phyloP scores from a whole-genome alignment of 306 rosid genomes.

The Quercus robur region DNA sequence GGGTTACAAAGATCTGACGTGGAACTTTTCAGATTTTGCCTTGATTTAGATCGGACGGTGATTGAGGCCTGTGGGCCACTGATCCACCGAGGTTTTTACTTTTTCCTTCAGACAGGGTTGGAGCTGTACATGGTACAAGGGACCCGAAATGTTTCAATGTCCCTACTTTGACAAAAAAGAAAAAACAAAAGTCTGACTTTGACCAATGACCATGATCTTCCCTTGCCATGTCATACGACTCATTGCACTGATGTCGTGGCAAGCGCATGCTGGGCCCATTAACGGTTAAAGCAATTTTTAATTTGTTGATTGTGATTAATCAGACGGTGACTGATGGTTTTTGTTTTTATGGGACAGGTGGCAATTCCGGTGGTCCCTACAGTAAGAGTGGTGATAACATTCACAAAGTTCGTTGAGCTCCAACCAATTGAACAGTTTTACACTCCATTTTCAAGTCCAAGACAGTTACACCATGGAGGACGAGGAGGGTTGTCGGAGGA shows the following conservation, averaged over 20 bases:
- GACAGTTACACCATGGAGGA: slow-evolving; percentile 43
- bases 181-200: background rate
- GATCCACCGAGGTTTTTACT: background rate
- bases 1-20: slow-evolving; percentile 1
- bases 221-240: background rate
- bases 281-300: background rate
- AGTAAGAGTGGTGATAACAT: slow-evolving; percentile 90
- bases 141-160: background rate
- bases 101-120: background rate
- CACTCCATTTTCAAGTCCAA: slow-evolving; percentile 86
- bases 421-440: slow-evolving; percentile 72
- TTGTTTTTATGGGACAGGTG: slow-evolving; percentile 46
- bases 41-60: slow-evolving; percentile 5
- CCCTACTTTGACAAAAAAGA: background rate
- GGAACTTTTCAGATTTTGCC: background rate
- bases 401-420: slow-evolving; percentile 88
- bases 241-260: background rate
- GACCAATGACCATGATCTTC: background rate
- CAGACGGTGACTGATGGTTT: background rate
- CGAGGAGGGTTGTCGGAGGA: slow-evolving; percentile 31
- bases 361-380: slow-evolving; percentile 97
- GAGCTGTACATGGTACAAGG: background rate
- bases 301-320: background rate
- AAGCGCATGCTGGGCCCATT: background rate
- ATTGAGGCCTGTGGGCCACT: background rate